Percentiles rank a stretch among this genome's conserved stretches.
phyloP scores from a whole-genome alignment of 129 eudicot genomes.

The sunflower (Helianthus annuus) region HanXRQr2.0-SUNRISE NC_035434.2:156028845-156029344 shows the following conservation, averaged over 20 bases:
- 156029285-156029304: slow-evolving; percentile 34
- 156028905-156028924: slow-evolving; percentile 95
- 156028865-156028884: slow-evolving; percentile 97
- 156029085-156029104: slow-evolving; percentile 50
- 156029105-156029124: slow-evolving; percentile 4
- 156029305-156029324: not conserved
- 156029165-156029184: slow-evolving; percentile 65
- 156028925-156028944: slow-evolving; percentile 89
- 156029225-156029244: slow-evolving; percentile 57
- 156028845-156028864: slow-evolving; percentile 2
- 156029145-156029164: not conserved
- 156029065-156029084: slow-evolving; percentile 87
- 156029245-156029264: slow-evolving; percentile 69
- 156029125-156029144: slow-evolving; percentile 2
- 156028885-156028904: slow-evolving; percentile 87
- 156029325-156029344: not conserved
- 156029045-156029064: slow-evolving; percentile 81
- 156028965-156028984: slow-evolving; percentile 77
- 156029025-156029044: slow-evolving; percentile 83
- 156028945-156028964: slow-evolving; percentile 95
- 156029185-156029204: slow-evolving; percentile 64
- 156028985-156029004: slow-evolving; percentile 87
- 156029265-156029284: slow-evolving; percentile 63
- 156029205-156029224: slow-evolving; percentile 41
- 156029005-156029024: slow-evolving; percentile 82